Conservation (phyloP, 257 asterid species). For the Salvia miltiorrhiza region DNA sequence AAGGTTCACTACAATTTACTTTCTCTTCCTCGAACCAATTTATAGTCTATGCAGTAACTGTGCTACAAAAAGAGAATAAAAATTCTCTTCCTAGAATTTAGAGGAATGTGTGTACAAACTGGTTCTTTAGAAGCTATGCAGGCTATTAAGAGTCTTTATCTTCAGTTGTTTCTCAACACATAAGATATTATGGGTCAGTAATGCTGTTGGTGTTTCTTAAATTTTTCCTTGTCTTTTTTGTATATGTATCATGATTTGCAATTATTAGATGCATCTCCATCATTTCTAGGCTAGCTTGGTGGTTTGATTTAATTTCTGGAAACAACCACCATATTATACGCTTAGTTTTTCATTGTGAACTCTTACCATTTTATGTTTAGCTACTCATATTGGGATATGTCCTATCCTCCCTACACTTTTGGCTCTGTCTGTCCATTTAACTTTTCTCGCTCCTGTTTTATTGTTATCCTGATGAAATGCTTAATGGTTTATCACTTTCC, state of each 20-base stretch:
- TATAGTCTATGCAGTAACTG: not conserved
- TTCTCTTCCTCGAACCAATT: not conserved
- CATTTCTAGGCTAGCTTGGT: not conserved
- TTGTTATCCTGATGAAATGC: not conserved
- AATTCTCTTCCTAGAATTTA: too few species aligned
- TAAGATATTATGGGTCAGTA: not conserved
- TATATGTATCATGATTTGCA: not conserved
- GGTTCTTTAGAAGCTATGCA: not conserved
- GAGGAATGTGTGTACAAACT: not conserved
- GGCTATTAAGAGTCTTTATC: too few species aligned
- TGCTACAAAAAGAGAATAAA: not conserved
- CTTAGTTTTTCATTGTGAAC: not conserved
- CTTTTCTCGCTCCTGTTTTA: not conserved
- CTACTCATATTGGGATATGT: not conserved
- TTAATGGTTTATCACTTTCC: not conserved
- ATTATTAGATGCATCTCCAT: not conserved
- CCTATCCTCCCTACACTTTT: not conserved
- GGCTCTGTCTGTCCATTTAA: not conserved
- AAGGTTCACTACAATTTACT: conserved; percentile 47
- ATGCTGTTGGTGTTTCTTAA: not conserved
- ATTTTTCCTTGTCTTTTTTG: not conserved
- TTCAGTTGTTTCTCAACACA: too few species aligned
- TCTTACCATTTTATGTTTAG: not conserved
- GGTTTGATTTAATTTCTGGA: not conserved
- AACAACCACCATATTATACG: not conserved